Percentiles rank a stretch among this genome's conserved stretches.
phyloP scores from a whole-genome alignment of 768 basidiomycete genomes.

The Vishniacozyma victoriae region DNA sequence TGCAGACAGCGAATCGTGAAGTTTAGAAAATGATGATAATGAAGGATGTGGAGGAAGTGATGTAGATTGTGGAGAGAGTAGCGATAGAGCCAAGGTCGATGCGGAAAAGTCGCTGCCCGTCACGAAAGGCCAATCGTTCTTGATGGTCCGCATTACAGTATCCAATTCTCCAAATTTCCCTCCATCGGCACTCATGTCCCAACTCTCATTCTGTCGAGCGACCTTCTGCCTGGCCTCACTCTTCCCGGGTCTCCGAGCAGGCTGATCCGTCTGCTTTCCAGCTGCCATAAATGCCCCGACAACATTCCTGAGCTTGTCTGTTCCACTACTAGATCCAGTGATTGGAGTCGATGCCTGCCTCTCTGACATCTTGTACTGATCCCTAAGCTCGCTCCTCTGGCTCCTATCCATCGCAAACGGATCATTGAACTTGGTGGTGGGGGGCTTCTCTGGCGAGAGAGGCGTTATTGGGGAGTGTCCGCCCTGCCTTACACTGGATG shows the following conservation, averaged over 20 bases:
- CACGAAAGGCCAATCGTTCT: conserved; percentile 84
- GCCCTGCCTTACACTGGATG: too few species aligned
- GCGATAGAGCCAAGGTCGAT: conserved; percentile 82
- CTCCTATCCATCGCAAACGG: conserved; percentile 38
- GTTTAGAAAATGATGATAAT: conserved; percentile 31
- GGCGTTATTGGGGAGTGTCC: conserved; percentile 5
- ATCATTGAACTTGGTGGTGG: too few species aligned
- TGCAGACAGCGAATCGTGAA: conserved; percentile 36
- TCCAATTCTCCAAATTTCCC: conserved; percentile 73
- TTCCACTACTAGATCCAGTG: conserved; percentile 17
- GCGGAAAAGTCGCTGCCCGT: conserved; percentile 64
- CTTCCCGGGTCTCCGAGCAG: conserved; percentile 15
- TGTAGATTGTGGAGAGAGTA: conserved; percentile 51
- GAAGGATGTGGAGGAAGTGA: conserved; percentile 26
- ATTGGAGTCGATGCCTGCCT: conserved; percentile 16
- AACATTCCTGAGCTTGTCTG: conserved; percentile 37
- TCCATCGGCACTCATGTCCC: conserved; percentile 24
- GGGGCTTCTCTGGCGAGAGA: too few species aligned
- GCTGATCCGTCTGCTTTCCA: conserved; percentile 10
- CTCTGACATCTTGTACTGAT: conserved; percentile 21
- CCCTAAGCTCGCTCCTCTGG: conserved; percentile 31
- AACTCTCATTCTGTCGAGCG: conserved; percentile 2
- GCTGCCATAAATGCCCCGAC: conserved; percentile 41
- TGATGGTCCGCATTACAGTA: conserved; percentile 78
- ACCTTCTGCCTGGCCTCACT: conserved; percentile 15